Base-by-base conservation (phyloP, 768 basidiomycete genomes). In the Boletus tomentosulus region DNA sequence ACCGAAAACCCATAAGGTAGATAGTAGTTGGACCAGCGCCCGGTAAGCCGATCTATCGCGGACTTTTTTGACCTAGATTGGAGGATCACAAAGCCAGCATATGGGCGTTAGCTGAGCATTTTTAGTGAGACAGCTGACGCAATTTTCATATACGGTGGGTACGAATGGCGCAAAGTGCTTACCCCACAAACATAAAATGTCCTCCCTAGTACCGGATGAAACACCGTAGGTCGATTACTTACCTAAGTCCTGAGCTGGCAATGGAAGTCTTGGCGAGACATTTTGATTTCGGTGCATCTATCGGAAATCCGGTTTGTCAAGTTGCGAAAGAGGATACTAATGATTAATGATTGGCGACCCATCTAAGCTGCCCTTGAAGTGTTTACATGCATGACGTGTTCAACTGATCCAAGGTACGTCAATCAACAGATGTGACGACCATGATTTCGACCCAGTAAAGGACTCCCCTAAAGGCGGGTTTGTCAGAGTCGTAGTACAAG, bases 81-180 rank as follows among this genome's bases (percentile, higher is more conserved):
- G 35, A 37, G 4, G 4, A 37, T 37, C 35, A 33, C 31, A 33
- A 2, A 33, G 31, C 31, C 31, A 30, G 10, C 5, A 13, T 37
- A 39, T 22, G 33, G 39, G 38, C 34, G 33, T 19, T 22, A 16
- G 11, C 8, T 11, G 48, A 42, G 10, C 31, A 27, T 48, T 13
- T 28, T 38, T n/a, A 31, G 33, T 38, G 42, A 28, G 33, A n/a
- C n/a, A 58, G 38, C 38, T 33, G 28, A 43, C 49, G 41, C 3
- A 10, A 19, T 37, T 22, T 25, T 42, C 38, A 25, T 42, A 44
- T 15, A 16, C 15, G 37, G 35, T 42, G 22, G 49, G 50, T 44
- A 41, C 54, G 54, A 65, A 66, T 55, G 37, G 59, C 62, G 24
- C 55, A 59, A 64, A 35, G 56, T 48, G 47, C 65, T 57, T 65